Conservation (phyloP, 805 yeast genomes). For the Suhomyces tanzawaensis region DNA sequence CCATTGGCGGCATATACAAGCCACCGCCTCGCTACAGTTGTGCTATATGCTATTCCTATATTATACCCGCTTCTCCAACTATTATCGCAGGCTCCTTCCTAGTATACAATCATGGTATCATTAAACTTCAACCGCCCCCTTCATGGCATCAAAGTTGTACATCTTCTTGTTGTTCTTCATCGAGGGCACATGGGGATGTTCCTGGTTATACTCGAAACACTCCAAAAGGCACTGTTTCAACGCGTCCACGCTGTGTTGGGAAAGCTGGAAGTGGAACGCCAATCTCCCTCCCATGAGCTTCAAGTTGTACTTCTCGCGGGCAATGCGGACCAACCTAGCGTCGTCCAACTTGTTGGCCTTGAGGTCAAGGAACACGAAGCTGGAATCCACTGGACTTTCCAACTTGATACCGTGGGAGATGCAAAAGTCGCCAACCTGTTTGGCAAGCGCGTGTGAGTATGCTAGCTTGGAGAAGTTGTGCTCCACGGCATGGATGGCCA, state of each 20-base stretch:
- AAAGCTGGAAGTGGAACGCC: slow-evolving; percentile 65
- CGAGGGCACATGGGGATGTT: slow-evolving; percentile 8
- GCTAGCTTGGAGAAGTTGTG: slow-evolving; percentile 62
- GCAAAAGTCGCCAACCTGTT: slow-evolving; percentile 54
- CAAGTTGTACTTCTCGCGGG: slow-evolving; percentile 53
- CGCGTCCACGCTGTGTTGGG: slow-evolving; percentile 29
- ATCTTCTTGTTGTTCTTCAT: slow-evolving; percentile 12
- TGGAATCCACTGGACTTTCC: slow-evolving; percentile 78
- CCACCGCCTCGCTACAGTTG: too few relatives aligned
- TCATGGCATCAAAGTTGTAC: slow-evolving; percentile 12
- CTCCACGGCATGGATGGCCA: slow-evolving; percentile 78
- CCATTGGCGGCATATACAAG: too few relatives aligned
- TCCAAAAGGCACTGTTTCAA: slow-evolving; percentile 55
- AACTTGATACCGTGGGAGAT: slow-evolving; percentile 50
- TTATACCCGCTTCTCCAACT: neutral
- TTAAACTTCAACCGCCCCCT: neutral
- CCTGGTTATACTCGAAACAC: slow-evolving; percentile 28
- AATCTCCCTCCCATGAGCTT: slow-evolving; percentile 70
- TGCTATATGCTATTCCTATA: neutral
- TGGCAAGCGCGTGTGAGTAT: slow-evolving; percentile 50
- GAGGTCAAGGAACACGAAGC: slow-evolving; percentile 75
- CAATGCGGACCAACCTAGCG: slow-evolving; percentile 50
- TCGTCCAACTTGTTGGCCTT: slow-evolving; percentile 54
- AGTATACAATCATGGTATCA: too few relatives aligned
- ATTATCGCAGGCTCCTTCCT: neutral